Base-by-base conservation (phyloP, 2,329 filamentous ascomycete genomes). In the Cordyceps cateniannulata region DNA sequence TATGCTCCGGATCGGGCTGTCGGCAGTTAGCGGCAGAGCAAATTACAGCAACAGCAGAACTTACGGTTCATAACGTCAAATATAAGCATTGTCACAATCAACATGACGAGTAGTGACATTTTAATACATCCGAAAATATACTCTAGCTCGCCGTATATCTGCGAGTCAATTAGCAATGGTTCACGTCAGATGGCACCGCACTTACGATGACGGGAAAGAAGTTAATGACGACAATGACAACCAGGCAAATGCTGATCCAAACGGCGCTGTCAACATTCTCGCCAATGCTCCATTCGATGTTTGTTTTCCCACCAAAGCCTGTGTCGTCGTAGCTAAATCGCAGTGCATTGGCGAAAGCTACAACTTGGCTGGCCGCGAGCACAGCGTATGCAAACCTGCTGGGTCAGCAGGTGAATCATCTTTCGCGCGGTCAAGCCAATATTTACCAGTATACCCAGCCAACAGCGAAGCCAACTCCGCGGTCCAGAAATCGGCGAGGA, bases 121-220 rank as follows among this genome's bases (percentile, higher is more conserved):
- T 76, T 76, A 54, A 75, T 66, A 50, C 66, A 70, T 18, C 73
- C 73, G 61, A 75, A 74, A 2, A 72, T 62, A 54, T 75, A 76
- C 62, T 76, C 73, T 4, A 75, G 67, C 51, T 75, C 71, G n/a
- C 72, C 73, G 51, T 66, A 70, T 9, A 67, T 61, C 67, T 69
- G 20, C 20, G 10, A 9, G 16, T 2, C 35, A 22, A 12, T 60
- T 24, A 60, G 58, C 20, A 3, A 1, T 18, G 35, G 4, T 8
- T 29, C 25, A 18, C 9, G n/a, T 18, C n/a, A 55, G 35, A 54
- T 42, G 12, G 42, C 12, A 67, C 66, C 22, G 5, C 1, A 63
- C 68, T 27, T 65, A 74, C 73, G 60, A 68, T 72, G 16, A 75
- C 73, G 9, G 73, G 73, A 45, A 74, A 66, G 66, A 75, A 69